Percentiles rank a stretch among this genome's conserved stretches.
These are phyloP conservation scores for Coemansia sp. DNA, from an alignment of 371 early-diverging fungal genomes.

Conservation along the genomic window DNA sequence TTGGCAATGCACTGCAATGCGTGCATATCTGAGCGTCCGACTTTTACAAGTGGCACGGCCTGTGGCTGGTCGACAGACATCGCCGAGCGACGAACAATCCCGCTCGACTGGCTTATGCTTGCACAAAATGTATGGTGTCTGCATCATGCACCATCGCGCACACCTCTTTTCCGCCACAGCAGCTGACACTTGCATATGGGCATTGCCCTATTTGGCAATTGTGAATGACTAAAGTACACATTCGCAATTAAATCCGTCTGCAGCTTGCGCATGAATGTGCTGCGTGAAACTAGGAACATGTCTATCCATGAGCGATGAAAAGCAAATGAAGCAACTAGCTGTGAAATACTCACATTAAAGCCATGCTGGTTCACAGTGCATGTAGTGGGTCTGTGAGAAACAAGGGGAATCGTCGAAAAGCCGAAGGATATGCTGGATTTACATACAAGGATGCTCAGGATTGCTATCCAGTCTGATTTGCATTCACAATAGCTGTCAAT, in stretches of 20 bases:
- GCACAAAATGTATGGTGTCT: background rate
- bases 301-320: background rate
- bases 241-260: slow-evolving; percentile 1
- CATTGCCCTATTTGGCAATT: slow-evolving; percentile 3
- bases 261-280: slow-evolving; percentile 3
- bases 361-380: background rate
- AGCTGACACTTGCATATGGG: slow-evolving; percentile 4
- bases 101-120: background rate
- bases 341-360: background rate
- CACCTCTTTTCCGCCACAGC: slow-evolving; percentile 1
- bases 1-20: background rate
- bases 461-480: background rate
- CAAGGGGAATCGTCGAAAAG: background rate
- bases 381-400: background rate
- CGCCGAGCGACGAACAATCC: background rate
- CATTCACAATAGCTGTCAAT: background rate
- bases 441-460: background rate
- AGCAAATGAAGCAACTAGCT: background rate
- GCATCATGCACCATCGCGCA: slow-evolving; percentile 1
- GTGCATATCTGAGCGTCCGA: background rate
- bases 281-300: slow-evolving; percentile 1
- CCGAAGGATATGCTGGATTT: background rate
- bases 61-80: background rate
- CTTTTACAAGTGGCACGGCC: background rate
- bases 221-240: slow-evolving; percentile 2